Evolutionary conservation across 768 basidiomycete genomes (phyloP).

Genomic region (Suillus discolor): DNA sequence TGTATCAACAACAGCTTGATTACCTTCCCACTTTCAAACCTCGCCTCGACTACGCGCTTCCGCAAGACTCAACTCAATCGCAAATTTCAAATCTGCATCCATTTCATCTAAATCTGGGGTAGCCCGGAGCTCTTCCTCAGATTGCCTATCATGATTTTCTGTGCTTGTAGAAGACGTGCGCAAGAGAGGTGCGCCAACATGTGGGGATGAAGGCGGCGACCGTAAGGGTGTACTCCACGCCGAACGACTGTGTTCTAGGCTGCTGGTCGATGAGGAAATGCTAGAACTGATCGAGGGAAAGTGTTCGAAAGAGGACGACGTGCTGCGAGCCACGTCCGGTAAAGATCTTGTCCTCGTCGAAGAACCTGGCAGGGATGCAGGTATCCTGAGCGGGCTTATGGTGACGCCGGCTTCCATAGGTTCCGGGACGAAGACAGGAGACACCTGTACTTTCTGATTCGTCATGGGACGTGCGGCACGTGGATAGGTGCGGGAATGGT

Average conservation of each 20-base stretch:
- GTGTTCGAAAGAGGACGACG: conserved; percentile 29
- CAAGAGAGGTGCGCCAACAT: conserved; percentile 12
- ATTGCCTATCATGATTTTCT: conserved; percentile 5
- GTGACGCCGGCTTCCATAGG: conserved; percentile 55
- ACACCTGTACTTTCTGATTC: conserved; percentile 58
- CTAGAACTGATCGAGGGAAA: conserved; percentile 39
- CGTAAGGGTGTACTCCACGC: conserved; percentile 45
- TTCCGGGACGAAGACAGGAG: conserved; percentile 51
- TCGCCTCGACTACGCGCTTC: conserved; percentile 37
- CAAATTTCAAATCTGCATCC: conserved; percentile 67
- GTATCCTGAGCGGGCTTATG: conserved; percentile 28
- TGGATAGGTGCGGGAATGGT: conserved; percentile 30
- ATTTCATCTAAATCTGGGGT: conserved; percentile 37
- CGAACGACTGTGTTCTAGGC: conserved; percentile 24
- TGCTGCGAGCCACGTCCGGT: conserved; percentile 4
- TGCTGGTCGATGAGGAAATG: conserved; percentile 22
- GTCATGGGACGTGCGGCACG: conserved; percentile 34
- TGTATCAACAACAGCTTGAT: background rate
- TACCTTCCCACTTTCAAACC: background rate
- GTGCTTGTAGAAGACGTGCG: conserved; percentile 19
- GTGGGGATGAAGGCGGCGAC: conserved; percentile 23
- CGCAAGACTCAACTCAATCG: conserved; percentile 70
- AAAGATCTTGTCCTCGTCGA: conserved; percentile 15
- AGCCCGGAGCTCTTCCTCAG: background rate
- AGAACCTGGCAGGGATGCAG: conserved; percentile 10